Conservation (phyloP, 495 filamentous ascomycete genomes). For the Ramalina intermedia region DNA sequence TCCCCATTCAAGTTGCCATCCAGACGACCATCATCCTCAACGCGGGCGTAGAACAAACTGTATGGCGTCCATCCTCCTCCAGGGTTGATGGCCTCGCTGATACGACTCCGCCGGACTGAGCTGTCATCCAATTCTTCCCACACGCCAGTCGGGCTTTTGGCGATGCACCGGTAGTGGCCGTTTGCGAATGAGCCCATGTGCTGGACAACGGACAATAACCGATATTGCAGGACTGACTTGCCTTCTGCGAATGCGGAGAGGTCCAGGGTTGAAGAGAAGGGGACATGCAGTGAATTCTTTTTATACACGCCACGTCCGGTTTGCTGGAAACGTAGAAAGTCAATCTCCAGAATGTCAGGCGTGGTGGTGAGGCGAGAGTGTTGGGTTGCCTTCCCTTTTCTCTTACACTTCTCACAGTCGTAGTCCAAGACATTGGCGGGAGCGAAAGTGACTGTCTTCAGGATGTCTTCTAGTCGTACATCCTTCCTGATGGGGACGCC, state of each 20-base stretch:
- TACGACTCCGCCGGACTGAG: neutral
- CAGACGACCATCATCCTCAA: no score
- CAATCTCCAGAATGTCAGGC: conserved; percentile 4
- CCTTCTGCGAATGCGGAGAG: neutral
- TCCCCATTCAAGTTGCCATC: no score
- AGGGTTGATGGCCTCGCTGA: conserved; percentile 2
- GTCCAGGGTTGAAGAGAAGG: conserved; percentile 1
- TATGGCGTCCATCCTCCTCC: conserved; percentile 9
- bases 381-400: neutral
- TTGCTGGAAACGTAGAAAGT: conserved; percentile 1
- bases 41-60: conserved; percentile 6
- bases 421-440: neutral
- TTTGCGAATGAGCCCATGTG: conserved; percentile 11
- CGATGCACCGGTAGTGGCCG: conserved; percentile 22
- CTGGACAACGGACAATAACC: conserved; percentile 11
- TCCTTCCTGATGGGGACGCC: neutral
- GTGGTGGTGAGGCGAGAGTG: neutral
- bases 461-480: neutral
- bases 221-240: neutral
- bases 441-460: neutral
- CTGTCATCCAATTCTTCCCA: conserved; percentile 22
- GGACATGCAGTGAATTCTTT: conserved; percentile 4
- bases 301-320: neutral
- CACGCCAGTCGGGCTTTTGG: conserved; percentile 11
- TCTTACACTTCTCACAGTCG: neutral